Base-by-base conservation (phyloP, 257 asterid genomes). In the Coffea eugenioides region DNA sequence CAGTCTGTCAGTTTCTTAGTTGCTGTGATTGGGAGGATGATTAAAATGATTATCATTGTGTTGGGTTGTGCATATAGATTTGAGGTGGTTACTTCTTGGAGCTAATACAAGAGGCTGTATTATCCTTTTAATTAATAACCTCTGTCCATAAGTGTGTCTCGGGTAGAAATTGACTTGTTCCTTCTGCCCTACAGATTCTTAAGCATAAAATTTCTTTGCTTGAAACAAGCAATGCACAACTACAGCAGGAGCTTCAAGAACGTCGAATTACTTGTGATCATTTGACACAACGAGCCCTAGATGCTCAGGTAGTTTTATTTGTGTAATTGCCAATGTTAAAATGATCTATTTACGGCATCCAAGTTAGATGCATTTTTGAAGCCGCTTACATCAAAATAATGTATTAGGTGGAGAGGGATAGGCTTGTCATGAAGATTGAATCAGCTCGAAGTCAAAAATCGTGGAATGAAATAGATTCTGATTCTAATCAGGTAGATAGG, bases 141-240 rank as follows among this genome's bases (percentile, higher is more conserved):
- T 49, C 41, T 64, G 27, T 39, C 41, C 13, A 14, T 39, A 43
- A 36, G 25, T 52, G 46, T 74, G 65, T 68, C 77, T 56, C 41
- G 13, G 61, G 71, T 20, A 75, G 79, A 76, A 71, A 54, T 80
- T 82, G 69, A 85, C 80, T 71, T 43, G 31, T 27, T 70, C 3
- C 25, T 81, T 43, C 71, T 80, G 25, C 80, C 81, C 70, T 80
- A 14, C 87, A 96, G 99, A 91, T 87, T 86, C 97, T 96, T 56
- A 91, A 92, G 89, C 97, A 91, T 86, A 96, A 94, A 87, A 87
- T 96, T 84, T 90, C 97, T 25, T 86, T 94, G 85, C 95, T 94
- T 62, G 99, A 96, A 87, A 91, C 93, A 84, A 96, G 97, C 88
- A 93, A 93, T 79, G 82, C 82, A 67, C 94, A 88, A 75, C 77